A percentile compares a stretch with the other conserved stretches of the same genome.
These are phyloP conservation scores for Neopestalotiopsis rosae DNA, from an alignment of 2,329 filamentous ascomycete species.

Conservation along the genomic window DNA sequence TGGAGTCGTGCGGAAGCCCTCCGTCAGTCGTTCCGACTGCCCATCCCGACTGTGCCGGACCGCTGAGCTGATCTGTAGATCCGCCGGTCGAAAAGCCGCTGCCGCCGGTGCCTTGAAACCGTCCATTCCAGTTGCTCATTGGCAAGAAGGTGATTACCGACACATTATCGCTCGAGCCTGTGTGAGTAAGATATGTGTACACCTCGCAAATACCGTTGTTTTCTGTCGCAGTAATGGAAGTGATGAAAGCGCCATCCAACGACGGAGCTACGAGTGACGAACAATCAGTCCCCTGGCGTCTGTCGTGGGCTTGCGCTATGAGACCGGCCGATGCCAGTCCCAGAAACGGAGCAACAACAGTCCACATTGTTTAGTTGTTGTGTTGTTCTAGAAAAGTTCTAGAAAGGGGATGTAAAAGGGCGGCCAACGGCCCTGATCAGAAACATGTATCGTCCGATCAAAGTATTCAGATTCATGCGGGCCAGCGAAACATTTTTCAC, in stretches of 20 bases:
- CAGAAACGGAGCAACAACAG: neutral
- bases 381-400: neutral
- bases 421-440: neutral
- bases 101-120: constrained; percentile 37
- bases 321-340: neutral
- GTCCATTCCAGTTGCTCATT: constrained; percentile 33
- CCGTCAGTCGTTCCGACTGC: constrained; percentile 34
- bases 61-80: constrained; percentile 23
- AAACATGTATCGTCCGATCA: neutral
- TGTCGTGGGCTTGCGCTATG: neutral
- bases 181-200: constrained; percentile 10
- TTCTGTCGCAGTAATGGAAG: constrained; percentile 11
- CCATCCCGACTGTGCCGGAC: constrained; percentile 26
- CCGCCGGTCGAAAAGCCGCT: constrained; percentile 34
- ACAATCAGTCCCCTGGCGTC: neutral
- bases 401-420: neutral
- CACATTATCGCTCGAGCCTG: constrained; percentile 4
- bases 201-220: constrained; percentile 10
- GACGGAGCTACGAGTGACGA: constrained; percentile 7
- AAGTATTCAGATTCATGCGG: neutral
- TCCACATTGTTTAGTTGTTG: neutral
- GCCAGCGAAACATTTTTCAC: neutral
- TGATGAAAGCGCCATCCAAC: constrained; percentile 8
- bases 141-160: constrained; percentile 10
- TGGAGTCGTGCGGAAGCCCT: constrained; percentile 24